These are phyloP conservation scores for Ophiosphaerella korrae DNA, from an alignment of 2,329 filamentous ascomycete genomes.

Conservation along the genomic window DNA sequence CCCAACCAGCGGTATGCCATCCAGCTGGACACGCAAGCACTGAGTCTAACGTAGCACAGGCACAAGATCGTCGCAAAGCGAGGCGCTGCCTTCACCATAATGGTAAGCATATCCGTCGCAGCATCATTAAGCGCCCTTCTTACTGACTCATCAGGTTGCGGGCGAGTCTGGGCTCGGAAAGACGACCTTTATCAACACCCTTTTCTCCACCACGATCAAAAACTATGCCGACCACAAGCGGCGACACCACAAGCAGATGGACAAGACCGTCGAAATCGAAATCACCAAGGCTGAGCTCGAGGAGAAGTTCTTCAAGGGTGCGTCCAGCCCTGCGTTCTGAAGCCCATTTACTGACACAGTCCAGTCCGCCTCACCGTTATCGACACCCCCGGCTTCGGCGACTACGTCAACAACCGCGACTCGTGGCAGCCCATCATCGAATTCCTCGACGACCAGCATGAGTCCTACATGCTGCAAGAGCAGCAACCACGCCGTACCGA, in stretches of 20 bases:
- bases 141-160: slow-evolving; percentile 71
- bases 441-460: slow-evolving; percentile 99
- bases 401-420: slow-evolving; percentile 99
- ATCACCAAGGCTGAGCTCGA: slow-evolving; percentile 99
- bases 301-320: slow-evolving; percentile 99
- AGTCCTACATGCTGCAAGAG: slow-evolving; percentile 99
- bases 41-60: slow-evolving; percentile 51
- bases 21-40: slow-evolving; percentile 17
- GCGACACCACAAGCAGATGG: slow-evolving; percentile 98
- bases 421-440: slow-evolving; percentile 99
- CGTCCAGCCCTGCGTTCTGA: background rate
- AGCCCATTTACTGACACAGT: slow-evolving; percentile 23
- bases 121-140: background rate
- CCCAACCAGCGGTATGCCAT: slow-evolving; percentile 68
- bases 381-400: slow-evolving; percentile 97
- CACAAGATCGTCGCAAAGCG: slow-evolving; percentile 79
- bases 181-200: slow-evolving; percentile 99
- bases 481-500: slow-evolving; percentile 97
- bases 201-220: slow-evolving; percentile 99
- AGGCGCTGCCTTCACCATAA: slow-evolving; percentile 98
- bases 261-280: slow-evolving; percentile 99
- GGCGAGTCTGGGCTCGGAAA: slow-evolving; percentile 98
- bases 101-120: slow-evolving; percentile 65
- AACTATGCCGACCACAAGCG: slow-evolving; percentile 99
- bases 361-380: slow-evolving; percentile 97